These are phyloP conservation scores for Komagataella phaffii DNA, from an alignment of 805 yeast species.

Conservation along the genomic window DNA sequence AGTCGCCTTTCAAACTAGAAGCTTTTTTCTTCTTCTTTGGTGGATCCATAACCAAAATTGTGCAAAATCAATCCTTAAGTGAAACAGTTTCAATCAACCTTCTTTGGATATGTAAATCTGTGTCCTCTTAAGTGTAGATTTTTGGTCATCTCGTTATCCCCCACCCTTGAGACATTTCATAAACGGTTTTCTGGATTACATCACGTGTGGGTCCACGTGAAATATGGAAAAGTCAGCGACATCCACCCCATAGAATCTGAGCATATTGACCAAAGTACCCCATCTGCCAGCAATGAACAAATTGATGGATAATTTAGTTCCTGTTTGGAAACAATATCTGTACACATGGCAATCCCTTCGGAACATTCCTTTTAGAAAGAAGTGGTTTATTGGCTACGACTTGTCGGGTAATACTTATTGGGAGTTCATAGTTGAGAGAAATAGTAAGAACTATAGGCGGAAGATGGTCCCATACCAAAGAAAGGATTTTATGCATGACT, in stretches of 20 bases:
- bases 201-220: not conserved
- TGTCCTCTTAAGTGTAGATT: not conserved
- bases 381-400: slow-evolving; percentile 66
- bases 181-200: not conserved
- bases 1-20: not conserved
- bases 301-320: slow-evolving; percentile 26
- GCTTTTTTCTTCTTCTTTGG: not conserved
- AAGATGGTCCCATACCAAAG: slow-evolving; percentile 43
- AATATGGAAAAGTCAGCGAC: too few relatives aligned
- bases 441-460: slow-evolving; percentile 38
- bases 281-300: not conserved
- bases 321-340: slow-evolving; percentile 33
- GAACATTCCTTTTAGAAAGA: slow-evolving; percentile 53
- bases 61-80: not conserved
- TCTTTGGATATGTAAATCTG: not conserved
- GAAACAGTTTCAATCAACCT: not conserved
- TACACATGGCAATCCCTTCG: slow-evolving; percentile 49
- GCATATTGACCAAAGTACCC: not conserved
- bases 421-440: slow-evolving; percentile 53
- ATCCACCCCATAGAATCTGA: not conserved
- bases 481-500: slow-evolving; percentile 38
- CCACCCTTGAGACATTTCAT: not conserved
- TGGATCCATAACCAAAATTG: not conserved
- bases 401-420: slow-evolving; percentile 78
- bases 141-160: not conserved